Evolutionary conservation across 2,329 filamentous ascomycete genomes (phyloP).

Genomic region (Teratosphaeria viscida): DNA sequence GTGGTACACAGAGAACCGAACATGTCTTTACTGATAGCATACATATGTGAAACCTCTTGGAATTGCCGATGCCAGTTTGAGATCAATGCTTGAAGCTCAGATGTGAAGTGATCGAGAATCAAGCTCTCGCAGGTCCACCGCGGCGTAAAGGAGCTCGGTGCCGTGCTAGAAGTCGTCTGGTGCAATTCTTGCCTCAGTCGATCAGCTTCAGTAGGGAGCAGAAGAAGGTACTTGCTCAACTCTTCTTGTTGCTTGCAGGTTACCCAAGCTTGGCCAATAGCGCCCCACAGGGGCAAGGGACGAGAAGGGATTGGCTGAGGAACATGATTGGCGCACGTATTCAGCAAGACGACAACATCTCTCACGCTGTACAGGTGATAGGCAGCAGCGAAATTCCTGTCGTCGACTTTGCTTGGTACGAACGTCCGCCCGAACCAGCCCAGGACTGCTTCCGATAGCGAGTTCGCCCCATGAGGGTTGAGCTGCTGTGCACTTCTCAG

Average conservation of each 20-base stretch:
- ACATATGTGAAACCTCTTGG: constrained; percentile 2
- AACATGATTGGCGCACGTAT: constrained; percentile 53
- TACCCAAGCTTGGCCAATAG: constrained; percentile 35
- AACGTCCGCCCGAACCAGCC: constrained; percentile 76
- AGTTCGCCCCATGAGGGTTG: constrained; percentile 57
- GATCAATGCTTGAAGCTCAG: constrained; percentile 11
- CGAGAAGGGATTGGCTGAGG: constrained; percentile 15
- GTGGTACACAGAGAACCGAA: constrained; percentile 16
- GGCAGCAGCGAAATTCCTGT: constrained; percentile 55
- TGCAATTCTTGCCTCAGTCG: constrained; percentile 2
- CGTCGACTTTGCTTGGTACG: constrained; percentile 54
- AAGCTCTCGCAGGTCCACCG: constrained; percentile 10
- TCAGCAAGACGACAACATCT: constrained; percentile 59
- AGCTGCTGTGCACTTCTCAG: constrained; percentile 56
- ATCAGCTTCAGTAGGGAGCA: constrained; percentile 13
- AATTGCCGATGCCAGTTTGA: constrained; percentile 7
- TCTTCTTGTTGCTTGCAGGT: constrained; percentile 29
- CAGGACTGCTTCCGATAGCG: constrained; percentile 60
- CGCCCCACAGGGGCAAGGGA: constrained; percentile 28
- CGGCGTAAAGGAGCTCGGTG: not conserved
- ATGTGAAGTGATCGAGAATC: constrained; percentile 12
- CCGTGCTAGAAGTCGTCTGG: not conserved
- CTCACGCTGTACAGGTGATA: constrained; percentile 53
- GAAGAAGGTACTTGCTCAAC: constrained; percentile 42
- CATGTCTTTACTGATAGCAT: constrained; percentile 9